Base-by-base conservation (phyloP, 2,329 filamentous ascomycete species). In the Calonectria henricotiae region DNA sequence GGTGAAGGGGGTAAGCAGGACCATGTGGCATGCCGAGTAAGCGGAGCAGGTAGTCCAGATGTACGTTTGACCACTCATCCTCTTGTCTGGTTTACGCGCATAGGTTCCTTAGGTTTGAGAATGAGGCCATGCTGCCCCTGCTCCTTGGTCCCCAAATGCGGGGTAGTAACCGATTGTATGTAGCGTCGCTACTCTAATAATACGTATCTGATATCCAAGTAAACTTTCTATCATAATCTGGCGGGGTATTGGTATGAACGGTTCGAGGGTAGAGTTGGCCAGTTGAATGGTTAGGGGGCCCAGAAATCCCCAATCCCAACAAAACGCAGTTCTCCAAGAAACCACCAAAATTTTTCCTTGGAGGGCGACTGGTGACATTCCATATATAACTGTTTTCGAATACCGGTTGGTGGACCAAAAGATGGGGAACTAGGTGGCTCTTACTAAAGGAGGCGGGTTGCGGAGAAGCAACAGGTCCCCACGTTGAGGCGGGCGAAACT, bases 291-390 rank as follows among this genome's bases (percentile, higher is more conserved):
- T 43, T 32, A 49, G 27, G n/a, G n/a, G 63, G 49, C 43, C 23
- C 43, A 55, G 39, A 65, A 20, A 8, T 73, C 73, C 69, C 68
- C 66, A 75, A 75, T 62, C 69, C 66, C 72, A 77, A 69, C 54
- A 74, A 62, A 60, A 64, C 75, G 74, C 75, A 69, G 73, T 68
- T 76, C 74, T 75, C 46, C 13, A 44, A n/a, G 23, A 54, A 54
- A 54, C 20, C 6, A 27, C 20, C 20, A 47, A 47, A 32, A 32
- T 32, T 20, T 61, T 61, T 49, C 69, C 62, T 62, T 68, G 66
- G 58, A 69, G 71, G 71, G 68, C 20, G 20, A 20, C 20, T 20
- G 20, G 68, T 65, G 44, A 74, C 44, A 25, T 70, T 67, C 67
- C 71, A 60, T 68, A 60, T 68, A 61, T 65, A 60, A 37, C 68